Evolutionary conservation across 129 eudicot genomes (phyloP), one percentile per base, ranked within the genome.

Genomic region (Centella asiatica): DNA sequence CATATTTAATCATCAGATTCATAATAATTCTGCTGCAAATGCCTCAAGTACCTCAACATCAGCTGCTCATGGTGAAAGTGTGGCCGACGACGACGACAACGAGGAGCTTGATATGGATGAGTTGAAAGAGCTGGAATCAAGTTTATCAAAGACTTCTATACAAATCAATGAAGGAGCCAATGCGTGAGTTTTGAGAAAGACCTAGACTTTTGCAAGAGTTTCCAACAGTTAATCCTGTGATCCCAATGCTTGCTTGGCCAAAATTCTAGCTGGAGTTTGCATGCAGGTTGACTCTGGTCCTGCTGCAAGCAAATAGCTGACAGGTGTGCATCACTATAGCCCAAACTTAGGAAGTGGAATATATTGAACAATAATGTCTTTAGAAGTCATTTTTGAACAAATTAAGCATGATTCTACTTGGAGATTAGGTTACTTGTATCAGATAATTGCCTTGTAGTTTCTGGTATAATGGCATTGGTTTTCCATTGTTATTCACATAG

Each of bases 91-190:
- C 12, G 82, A 76, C 9, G 80, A 78, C 0, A 85, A 85, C 15
- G 92, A 84, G 54, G 93, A 84, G 70, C 78, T 85, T 8, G 83
- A 85, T 59, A 44, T 78, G 66, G 94, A 85, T 54, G 94, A 85
- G 67, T 73, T 85, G 55, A 69, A 85, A 55, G 94, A 81, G 52
- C 83, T 85, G 48, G 87, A 85, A 81, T 85, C 87, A 55, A 85
- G 87, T 62, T 59, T 81, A 62, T 67, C 93, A 20, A 81, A 62
- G 69, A 72, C 85, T 19, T 81, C 94, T 14, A 40, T 81, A 24
- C 85, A 78, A 60, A 81, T 81, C 51, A 73, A 70, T 1, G 85
- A 81, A 3, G 66, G 46, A 28, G 52, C 24, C 4, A 44, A 49
- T 15, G 58, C 57, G 6, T n/a, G 62, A 47, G 42, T 49, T 24